Conservation (phyloP, 225 moss, liverwort and hornwort species). For the Pleurozium schreberi region DNA sequence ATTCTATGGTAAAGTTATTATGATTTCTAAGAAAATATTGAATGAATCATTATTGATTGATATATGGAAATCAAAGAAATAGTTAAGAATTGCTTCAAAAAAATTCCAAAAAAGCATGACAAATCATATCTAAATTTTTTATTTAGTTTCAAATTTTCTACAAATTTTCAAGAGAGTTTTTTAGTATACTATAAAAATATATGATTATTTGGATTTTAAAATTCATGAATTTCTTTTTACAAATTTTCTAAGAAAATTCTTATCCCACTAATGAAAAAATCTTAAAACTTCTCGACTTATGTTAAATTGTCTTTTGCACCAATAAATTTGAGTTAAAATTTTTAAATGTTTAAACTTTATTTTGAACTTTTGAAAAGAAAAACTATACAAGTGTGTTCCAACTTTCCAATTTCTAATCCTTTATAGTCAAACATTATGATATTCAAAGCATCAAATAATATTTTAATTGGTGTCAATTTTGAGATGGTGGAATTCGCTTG, state of each 20-base stretch:
- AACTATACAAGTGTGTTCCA: too few species aligned
- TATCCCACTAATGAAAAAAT: neutral
- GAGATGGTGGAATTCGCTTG: neutral
- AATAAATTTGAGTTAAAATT: neutral
- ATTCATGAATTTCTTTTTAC: fast-evolving
- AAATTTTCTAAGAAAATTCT: neutral
- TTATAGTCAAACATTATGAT: neutral
- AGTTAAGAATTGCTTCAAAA: neutral
- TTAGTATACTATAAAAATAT: too few species aligned
- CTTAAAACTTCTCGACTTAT: neutral
- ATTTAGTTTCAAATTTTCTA: too few species aligned
- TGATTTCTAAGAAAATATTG: neutral
- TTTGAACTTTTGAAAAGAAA: neutral
- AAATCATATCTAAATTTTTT: neutral
- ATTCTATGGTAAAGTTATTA: neutral
- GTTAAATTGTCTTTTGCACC: fast-evolving
- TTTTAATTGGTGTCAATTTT: neutral
- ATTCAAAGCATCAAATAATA: neutral
- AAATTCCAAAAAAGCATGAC: neutral
- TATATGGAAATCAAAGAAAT: neutral
- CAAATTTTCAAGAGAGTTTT: too few species aligned
- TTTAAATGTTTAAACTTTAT: neutral
- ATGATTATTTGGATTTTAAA: neutral
- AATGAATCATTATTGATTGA: neutral
- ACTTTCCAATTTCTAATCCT: neutral